Evolutionary conservation across 2,329 filamentous ascomycete genomes (phyloP).

Genomic region (Cytospora schulzeri): DNA sequence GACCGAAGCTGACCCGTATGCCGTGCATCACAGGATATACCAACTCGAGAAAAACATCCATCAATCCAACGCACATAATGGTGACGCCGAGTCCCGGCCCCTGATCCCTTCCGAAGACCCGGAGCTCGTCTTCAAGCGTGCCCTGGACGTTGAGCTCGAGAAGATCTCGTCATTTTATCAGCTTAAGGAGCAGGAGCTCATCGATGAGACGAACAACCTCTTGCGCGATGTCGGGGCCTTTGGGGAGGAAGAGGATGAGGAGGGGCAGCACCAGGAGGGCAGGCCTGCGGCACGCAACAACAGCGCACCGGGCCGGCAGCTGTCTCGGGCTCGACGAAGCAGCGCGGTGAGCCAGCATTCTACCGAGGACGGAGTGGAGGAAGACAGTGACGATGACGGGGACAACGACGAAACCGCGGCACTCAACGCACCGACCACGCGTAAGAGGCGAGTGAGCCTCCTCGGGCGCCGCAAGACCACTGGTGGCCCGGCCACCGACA

Average conservation of each 20-base stretch:
- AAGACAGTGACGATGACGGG: conserved; percentile 63
- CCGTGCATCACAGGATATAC: conserved; percentile 70
- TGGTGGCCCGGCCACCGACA: conserved; percentile 49
- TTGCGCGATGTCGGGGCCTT: conserved; percentile 72
- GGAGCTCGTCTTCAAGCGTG: conserved; percentile 77
- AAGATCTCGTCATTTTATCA: conserved; percentile 92
- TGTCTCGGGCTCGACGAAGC: conserved; percentile 32
- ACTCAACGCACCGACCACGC: conserved; percentile 55
- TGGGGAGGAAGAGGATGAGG: conserved; percentile 58
- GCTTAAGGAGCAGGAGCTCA: conserved; percentile 85
- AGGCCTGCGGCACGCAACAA: conserved; percentile 32
- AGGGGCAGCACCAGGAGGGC: conserved; percentile 40
- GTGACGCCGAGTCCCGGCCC: conserved; percentile 81
- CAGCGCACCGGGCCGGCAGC: conserved; percentile 36
- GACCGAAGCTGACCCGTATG: conserved; percentile 11
- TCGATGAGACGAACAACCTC: conserved; percentile 77
- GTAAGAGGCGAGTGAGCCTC: conserved; percentile 45
- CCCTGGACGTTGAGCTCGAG: conserved; percentile 86
- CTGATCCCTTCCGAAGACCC: conserved; percentile 75
- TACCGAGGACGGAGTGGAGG: conserved; percentile 60
- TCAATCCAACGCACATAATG: conserved; percentile 51
- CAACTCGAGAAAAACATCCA: conserved; percentile 85
- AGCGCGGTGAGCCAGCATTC: conserved; percentile 49
- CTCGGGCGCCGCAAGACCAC: conserved; percentile 42
- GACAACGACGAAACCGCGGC: conserved; percentile 63